Conservation (phyloP, 257 asterid genomes). For the Capsicum pubescens region DNA sequence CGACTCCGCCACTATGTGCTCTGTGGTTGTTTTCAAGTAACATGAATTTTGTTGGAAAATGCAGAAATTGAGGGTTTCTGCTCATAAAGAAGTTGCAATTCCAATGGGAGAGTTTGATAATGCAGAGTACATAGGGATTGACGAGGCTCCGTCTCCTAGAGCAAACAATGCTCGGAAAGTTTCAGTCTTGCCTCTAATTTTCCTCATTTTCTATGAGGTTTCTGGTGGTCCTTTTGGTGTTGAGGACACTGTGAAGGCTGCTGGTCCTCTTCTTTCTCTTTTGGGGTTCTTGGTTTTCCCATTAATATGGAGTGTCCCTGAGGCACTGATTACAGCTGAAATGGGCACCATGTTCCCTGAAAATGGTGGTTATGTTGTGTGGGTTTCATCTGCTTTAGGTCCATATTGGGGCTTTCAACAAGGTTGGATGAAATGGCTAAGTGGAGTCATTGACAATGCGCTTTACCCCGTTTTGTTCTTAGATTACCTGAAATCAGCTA, state of each 20-base stretch:
- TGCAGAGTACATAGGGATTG: constrained; percentile 7
- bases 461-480: constrained; percentile 29
- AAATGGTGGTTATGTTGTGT: constrained; percentile 28
- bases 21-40: not conserved
- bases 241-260: constrained; percentile 27
- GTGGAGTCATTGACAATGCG: constrained; percentile 27
- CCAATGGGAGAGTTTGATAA: constrained; percentile 11
- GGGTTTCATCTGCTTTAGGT: constrained; percentile 30
- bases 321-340: constrained; percentile 30
- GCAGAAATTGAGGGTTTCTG: constrained; percentile 26
- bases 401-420: constrained; percentile 27
- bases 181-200: constrained; percentile 27
- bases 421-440: constrained; percentile 31
- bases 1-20: not conserved
- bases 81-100: constrained; percentile 16
- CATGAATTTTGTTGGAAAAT: constrained; percentile 4
- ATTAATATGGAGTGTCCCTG: constrained; percentile 25
- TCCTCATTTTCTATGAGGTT: constrained; percentile 25
- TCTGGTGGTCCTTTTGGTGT: constrained; percentile 33
- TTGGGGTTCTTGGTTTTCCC: constrained; percentile 30
- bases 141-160: constrained; percentile 25
- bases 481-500: constrained; percentile 26
- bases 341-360: constrained; percentile 31
- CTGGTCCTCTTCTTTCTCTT: constrained; percentile 33
- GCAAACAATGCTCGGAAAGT: constrained; percentile 26